phyloP scores from a whole-genome alignment of 768 basidiomycete species.

The Saitozyma sp. region DNA sequence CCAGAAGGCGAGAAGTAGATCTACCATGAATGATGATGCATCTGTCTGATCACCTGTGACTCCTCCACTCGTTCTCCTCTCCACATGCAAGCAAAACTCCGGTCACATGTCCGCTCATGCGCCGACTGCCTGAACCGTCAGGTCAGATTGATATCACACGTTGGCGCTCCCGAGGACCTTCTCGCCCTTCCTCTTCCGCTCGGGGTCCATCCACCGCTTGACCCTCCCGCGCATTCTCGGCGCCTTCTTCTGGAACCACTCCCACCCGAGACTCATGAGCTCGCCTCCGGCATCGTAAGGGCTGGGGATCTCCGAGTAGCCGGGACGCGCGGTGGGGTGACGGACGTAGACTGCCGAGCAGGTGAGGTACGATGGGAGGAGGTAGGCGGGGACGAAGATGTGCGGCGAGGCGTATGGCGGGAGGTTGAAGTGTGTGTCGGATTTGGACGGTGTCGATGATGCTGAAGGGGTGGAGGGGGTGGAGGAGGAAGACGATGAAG shows the following conservation, averaged over 20 bases:
- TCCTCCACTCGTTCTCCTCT: not conserved
- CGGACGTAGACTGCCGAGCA: constrained; percentile 92
- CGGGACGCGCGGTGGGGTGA: constrained; percentile 93
- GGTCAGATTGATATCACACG: no score
- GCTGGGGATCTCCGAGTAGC: constrained; percentile 85
- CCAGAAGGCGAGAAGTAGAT: constrained; percentile 21
- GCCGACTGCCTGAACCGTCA: no score
- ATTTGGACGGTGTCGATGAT: constrained; percentile 10
- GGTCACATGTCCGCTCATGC: no score
- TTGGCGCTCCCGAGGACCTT: no score
- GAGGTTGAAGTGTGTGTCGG: constrained; percentile 67
- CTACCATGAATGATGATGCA: constrained; percentile 6
- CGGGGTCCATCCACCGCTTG: constrained; percentile 32
- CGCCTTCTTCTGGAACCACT: constrained; percentile 64
- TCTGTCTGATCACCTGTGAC: constrained; percentile 2
- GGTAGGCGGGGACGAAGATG: constrained; percentile 89
- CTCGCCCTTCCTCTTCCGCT: constrained; percentile 8
- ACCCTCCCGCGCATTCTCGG: constrained; percentile 40
- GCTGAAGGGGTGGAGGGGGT: constrained; percentile 12
- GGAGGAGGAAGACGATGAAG: constrained; percentile 43
- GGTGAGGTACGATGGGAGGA: constrained; percentile 79
- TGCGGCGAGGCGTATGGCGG: constrained; percentile 85
- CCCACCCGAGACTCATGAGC: constrained; percentile 88
- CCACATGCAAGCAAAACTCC: no score
- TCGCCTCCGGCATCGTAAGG: constrained; percentile 96